Conservation (phyloP, 2,329 filamentous ascomycete species). For the Exophiala aquamarina region DNA sequence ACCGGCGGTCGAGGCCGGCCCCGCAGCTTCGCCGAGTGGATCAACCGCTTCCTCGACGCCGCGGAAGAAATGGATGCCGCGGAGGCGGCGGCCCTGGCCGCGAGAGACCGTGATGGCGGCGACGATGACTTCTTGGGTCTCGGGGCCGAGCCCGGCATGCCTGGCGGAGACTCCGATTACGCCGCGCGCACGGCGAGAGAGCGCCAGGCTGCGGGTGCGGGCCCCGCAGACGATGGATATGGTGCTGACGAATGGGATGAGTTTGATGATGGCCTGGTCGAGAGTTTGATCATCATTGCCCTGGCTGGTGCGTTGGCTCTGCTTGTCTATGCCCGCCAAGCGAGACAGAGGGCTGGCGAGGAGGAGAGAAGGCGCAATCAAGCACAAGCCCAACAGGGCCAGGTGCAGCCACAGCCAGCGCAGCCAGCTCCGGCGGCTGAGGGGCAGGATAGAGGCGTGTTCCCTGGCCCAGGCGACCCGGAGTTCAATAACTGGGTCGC, state of each 20-base stretch:
- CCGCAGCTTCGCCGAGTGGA: constrained; percentile 81
- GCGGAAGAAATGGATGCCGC: constrained; percentile 63
- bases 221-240: constrained; percentile 26
- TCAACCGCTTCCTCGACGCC: constrained; percentile 77
- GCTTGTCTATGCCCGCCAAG: constrained; percentile 78
- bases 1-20: constrained; percentile 64
- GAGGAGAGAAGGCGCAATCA: constrained; percentile 28
- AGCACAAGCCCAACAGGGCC: constrained; percentile 28
- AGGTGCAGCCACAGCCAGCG: constrained; percentile 6
- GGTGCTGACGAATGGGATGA: constrained; percentile 61
- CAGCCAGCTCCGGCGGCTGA: constrained; percentile 32
- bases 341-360: constrained; percentile 57
- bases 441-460: constrained; percentile 54
- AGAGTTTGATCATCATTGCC: constrained; percentile 79
- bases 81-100: constrained; percentile 57
- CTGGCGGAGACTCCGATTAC: constrained; percentile 44
- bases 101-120: constrained; percentile 43
- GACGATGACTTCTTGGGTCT: constrained; percentile 34
- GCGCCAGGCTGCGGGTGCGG: background rate
- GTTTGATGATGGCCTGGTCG: constrained; percentile 74
- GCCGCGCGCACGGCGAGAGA: constrained; percentile 3
- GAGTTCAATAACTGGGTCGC: constrained; percentile 68
- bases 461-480: constrained; percentile 66
- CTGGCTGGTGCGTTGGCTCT: constrained; percentile 72
- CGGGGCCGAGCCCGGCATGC: constrained; percentile 51